A percentile compares a stretch with the other conserved stretches of the same genome.
Evolutionary conservation across 78 protist species (phyloP).

Genomic region (Dictyostelium firmibasis): DNA sequence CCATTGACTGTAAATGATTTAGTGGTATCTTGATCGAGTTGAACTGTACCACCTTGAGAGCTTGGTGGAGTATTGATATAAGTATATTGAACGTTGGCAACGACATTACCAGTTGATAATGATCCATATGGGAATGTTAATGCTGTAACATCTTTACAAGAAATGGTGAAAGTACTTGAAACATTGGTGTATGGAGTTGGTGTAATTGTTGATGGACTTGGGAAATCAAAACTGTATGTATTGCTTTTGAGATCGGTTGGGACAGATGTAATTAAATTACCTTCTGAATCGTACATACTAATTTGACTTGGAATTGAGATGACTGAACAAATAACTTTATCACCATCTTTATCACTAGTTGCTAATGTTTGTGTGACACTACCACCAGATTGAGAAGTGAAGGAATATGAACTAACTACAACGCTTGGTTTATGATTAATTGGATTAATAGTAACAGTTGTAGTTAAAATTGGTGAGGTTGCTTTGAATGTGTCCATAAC

Average conservation of each 20-base stretch:
- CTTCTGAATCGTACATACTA: background rate
- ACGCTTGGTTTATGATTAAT: slow-evolving; percentile 23
- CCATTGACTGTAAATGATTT: background rate
- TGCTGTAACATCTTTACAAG: background rate
- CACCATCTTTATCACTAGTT: background rate
- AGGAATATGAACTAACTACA: background rate
- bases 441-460: background rate
- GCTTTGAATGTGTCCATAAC: background rate
- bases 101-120: background rate
- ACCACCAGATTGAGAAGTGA: background rate
- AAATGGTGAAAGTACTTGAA: background rate
- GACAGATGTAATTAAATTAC: background rate
- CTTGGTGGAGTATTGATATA: background rate
- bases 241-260: background rate
- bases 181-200: background rate
- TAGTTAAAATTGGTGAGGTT: background rate
- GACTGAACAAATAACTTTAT: background rate
- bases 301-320: background rate
- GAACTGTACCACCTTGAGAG: background rate
- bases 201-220: background rate
- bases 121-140: background rate
- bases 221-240: background rate
- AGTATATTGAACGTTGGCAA: background rate
- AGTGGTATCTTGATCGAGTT: background rate
- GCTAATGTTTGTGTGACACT: no score